A percentile compares a stretch with the other conserved stretches of the same genome.
Conservation (phyloP, 768 basidiomycete species). For the Leccinum truebloodii region DNA sequence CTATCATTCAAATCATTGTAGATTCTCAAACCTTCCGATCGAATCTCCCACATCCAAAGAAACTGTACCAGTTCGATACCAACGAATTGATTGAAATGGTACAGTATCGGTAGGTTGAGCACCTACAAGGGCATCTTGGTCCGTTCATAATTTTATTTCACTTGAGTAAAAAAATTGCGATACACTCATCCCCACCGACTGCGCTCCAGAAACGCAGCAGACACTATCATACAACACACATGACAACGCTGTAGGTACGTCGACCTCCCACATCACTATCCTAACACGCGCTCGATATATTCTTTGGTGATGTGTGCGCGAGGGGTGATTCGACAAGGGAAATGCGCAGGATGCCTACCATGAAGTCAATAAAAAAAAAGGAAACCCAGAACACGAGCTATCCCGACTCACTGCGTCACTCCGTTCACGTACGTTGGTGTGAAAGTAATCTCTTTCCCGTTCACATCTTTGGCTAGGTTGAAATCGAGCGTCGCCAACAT, state of each 20-base stretch:
- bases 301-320: slow-evolving; percentile 8
- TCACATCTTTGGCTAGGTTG: not conserved
- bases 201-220: not conserved
- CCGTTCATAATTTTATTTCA: too few relatives aligned
- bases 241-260: not conserved
- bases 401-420: not conserved
- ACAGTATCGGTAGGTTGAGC: too few relatives aligned
- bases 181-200: not conserved
- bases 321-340: not conserved
- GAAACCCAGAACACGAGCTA: not conserved
- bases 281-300: slow-evolving; percentile 1
- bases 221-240: too few relatives aligned
- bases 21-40: not conserved
- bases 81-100: too few relatives aligned
- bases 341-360: not conserved
- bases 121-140: too few relatives aligned
- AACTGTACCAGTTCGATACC: too few relatives aligned
- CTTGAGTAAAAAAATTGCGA: too few relatives aligned
- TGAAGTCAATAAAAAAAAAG: not conserved
- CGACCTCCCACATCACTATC: not conserved
- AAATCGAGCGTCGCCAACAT: not conserved
- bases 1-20: too few relatives aligned
- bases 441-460: not conserved
- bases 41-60: not conserved
- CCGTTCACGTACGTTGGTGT: not conserved